Percentiles rank a stretch among this genome's conserved stretches.
Conservation (phyloP, 108 stramenopile species). For the Nitzschia sp. region DNA sequence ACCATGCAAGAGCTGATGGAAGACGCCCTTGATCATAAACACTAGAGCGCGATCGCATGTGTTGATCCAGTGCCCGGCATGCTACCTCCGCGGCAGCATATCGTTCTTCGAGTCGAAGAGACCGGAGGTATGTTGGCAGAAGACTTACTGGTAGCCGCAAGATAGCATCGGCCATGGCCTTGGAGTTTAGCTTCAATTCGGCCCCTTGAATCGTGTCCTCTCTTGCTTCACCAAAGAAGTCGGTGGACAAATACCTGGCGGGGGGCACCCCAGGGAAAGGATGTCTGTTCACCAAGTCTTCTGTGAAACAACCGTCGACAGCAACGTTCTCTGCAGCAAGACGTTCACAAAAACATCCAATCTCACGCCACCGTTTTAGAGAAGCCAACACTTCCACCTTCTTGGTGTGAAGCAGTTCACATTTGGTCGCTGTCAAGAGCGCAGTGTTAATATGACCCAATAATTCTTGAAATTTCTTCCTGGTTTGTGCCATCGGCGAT, state of each 20-base stretch:
- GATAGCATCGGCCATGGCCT: slow-evolving; percentile 67
- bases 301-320: slow-evolving; percentile 65
- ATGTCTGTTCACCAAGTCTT: slow-evolving; percentile 53
- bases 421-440: slow-evolving; percentile 53
- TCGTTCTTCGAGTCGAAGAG: slow-evolving; percentile 75
- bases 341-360: slow-evolving; percentile 66
- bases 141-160: slow-evolving; percentile 60
- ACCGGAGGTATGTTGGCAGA: slow-evolving; percentile 55
- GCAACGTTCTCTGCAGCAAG: slow-evolving; percentile 57
- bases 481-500: not conserved
- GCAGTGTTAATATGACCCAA: slow-evolving; percentile 61
- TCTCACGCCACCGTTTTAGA: slow-evolving; percentile 75
- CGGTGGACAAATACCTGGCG: slow-evolving; percentile 27
- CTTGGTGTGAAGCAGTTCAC: slow-evolving; percentile 47
- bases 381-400: slow-evolving; percentile 60
- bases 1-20: slow-evolving; percentile 21
- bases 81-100: slow-evolving; percentile 62
- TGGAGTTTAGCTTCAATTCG: slow-evolving; percentile 48
- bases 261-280: slow-evolving; percentile 57
- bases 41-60: not conserved
- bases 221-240: slow-evolving; percentile 38
- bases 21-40: slow-evolving; percentile 10
- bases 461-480: slow-evolving; percentile 32
- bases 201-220: slow-evolving; percentile 37
- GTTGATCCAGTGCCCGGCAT: slow-evolving; percentile 28